Evolutionary conservation across 768 basidiomycete species (phyloP).

Genomic region (Glaciozyma antarctica): DNA sequence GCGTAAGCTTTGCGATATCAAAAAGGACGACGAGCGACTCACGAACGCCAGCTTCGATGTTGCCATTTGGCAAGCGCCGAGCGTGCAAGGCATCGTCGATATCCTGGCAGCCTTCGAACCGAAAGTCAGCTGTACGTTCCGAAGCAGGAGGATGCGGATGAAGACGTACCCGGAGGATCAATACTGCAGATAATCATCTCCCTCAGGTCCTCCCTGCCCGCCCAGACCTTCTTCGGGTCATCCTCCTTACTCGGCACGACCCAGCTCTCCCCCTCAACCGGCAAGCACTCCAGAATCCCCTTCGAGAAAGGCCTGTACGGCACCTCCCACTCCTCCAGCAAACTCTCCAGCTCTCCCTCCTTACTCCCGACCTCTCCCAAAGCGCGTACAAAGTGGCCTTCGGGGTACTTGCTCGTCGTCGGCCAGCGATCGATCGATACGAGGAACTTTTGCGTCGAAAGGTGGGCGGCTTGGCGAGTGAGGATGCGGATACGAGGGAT

Average conservation of each 20-base stretch:
- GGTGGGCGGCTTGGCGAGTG: constrained; percentile 81
- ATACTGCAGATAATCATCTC: constrained; percentile 86
- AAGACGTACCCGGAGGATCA: constrained; percentile 71
- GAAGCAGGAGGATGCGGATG: constrained; percentile 13
- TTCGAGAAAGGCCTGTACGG: constrained; percentile 95
- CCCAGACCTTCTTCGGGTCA: constrained; percentile 51
- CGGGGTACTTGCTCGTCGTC: constrained; percentile 74
- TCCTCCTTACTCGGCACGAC: constrained; percentile 69
- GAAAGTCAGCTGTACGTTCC: constrained; percentile 9
- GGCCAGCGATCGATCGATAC: constrained; percentile 94
- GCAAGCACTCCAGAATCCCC: constrained; percentile 84
- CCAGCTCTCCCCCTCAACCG: constrained; percentile 81
- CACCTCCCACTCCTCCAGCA: constrained; percentile 88
- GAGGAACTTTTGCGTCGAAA: constrained; percentile 87
- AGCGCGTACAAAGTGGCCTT: constrained; percentile 90
- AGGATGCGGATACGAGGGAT: constrained; percentile 89
- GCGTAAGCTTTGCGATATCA: not conserved
- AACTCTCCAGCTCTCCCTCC: constrained; percentile 88
- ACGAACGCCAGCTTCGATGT: constrained; percentile 97
- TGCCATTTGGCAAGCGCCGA: constrained; percentile 72
- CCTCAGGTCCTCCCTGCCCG: constrained; percentile 75
- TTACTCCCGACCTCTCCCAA: constrained; percentile 86
- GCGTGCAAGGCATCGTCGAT: constrained; percentile 98
- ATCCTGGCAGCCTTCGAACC: constrained; percentile 71
- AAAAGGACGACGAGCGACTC: constrained; percentile 41